Conservation (phyloP, 225 moss, liverwort and hornwort genomes). For the Polytrichum commune region DNA sequence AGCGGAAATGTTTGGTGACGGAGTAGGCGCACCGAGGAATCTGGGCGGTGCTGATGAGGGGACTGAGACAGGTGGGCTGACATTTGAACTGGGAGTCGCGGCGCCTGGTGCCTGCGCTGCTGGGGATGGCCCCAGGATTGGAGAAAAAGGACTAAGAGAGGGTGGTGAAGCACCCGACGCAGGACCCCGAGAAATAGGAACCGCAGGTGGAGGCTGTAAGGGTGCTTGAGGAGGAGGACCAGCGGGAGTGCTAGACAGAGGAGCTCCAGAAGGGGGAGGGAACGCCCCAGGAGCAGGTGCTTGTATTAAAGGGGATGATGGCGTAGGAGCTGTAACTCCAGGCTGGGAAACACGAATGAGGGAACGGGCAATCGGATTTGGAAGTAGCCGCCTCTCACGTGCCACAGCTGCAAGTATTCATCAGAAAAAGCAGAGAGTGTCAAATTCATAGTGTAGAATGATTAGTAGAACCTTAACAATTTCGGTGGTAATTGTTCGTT, state of each 20-base stretch:
- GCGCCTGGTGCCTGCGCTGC: neutral
- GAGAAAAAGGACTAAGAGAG: neutral
- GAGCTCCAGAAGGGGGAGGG: slow-evolving; percentile 6
- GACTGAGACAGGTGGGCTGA: slow-evolving; percentile 13
- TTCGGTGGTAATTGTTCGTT: too few species aligned
- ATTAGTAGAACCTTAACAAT: too few species aligned
- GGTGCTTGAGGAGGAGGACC: slow-evolving; percentile 19
- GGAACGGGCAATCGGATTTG: slow-evolving; percentile 4
- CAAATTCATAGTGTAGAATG: too few species aligned
- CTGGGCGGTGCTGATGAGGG: slow-evolving; percentile 23
- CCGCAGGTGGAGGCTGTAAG: slow-evolving; percentile 11
- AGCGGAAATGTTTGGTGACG: slow-evolving; percentile 24
- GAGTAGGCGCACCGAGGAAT: slow-evolving; percentile 28
- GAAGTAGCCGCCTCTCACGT: slow-evolving; percentile 39
- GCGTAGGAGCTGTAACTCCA: neutral
- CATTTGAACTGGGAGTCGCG: slow-evolving; percentile 16
- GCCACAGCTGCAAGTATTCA: slow-evolving; percentile 33
- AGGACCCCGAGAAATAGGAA: neutral
- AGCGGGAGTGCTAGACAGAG: slow-evolving; percentile 14
- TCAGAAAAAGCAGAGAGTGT: neutral
- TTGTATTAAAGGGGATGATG: neutral
- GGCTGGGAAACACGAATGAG: neutral
- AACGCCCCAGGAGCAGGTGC: neutral
- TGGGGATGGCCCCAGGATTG: too few species aligned
- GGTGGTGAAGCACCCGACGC: neutral